phyloP scores from a whole-genome alignment of 352 stramenopile species.

The Aphanomyces euteiches region DNA sequence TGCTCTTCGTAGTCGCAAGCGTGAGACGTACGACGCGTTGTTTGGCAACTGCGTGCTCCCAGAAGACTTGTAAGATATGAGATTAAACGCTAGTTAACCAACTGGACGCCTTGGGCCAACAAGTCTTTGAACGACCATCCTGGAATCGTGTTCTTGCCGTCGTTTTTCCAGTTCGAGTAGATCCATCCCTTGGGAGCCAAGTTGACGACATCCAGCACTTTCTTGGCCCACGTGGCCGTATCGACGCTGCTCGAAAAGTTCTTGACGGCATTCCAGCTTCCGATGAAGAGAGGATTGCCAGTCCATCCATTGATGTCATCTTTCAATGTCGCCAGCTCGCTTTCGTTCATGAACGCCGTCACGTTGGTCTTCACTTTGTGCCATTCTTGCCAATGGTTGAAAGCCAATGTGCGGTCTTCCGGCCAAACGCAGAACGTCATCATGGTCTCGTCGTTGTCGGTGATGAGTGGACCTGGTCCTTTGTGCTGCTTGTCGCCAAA shows the following conservation, averaged over 20 bases:
- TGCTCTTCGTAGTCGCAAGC: slow-evolving; percentile 49
- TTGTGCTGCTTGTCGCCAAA: neutral
- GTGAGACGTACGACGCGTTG: slow-evolving; percentile 68
- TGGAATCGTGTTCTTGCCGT: neutral
- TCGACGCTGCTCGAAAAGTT: neutral
- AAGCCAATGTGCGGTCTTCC: too few relatives aligned
- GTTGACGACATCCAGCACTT: slow-evolving; percentile 13
- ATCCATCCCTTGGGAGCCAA: slow-evolving; percentile 21
- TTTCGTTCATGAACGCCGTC: neutral
- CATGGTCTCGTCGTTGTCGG: slow-evolving; percentile 14
- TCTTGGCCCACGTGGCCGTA: neutral
- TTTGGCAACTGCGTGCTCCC: slow-evolving; percentile 78
- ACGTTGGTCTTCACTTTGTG: slow-evolving; percentile 1
- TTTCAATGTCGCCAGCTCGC: too few relatives aligned
- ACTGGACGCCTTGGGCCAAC: slow-evolving; percentile 12
- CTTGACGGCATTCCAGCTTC: slow-evolving; percentile 18
- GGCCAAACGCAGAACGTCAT: slow-evolving; percentile 26
- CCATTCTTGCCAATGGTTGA: slow-evolving; percentile 21
- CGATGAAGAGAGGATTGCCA: slow-evolving; percentile 16
- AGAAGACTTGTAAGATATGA: slow-evolving; percentile 33
- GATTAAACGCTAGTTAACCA: neutral
- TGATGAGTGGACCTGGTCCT: slow-evolving; percentile 3
- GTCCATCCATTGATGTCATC: slow-evolving; percentile 7
- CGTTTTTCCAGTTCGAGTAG: slow-evolving; percentile 26
- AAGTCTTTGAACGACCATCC: slow-evolving; percentile 28